Base-by-base conservation (phyloP, 2,329 filamentous ascomycete genomes). In the Ophiostoma populinum region DNA sequence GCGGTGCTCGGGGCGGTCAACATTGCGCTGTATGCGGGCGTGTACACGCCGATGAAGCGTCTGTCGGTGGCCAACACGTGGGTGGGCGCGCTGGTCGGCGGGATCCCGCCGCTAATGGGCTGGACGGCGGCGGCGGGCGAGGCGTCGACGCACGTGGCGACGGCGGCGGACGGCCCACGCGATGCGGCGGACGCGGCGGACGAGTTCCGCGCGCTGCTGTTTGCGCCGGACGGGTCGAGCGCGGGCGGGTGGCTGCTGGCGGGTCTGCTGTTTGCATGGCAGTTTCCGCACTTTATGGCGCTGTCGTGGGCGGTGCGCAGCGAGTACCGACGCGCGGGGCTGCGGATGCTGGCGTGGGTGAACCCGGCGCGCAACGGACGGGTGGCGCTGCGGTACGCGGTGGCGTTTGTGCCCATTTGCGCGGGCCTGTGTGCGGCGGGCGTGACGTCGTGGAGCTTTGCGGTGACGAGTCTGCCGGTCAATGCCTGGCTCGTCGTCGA, bases 231-330 rank as follows among this genome's bases (percentile, higher is more conserved):
- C 45, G 80, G 48, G 51, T 75, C 52, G 49, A 72, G 53, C 18
- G 58, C 74, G 9, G 90, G 90, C 5, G 90, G 87, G 4, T 98
- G 90, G 90, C 59, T 95, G 1, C 62, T 94, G 11, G 87, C 82
- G 1, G 73, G 67, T 0, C 59, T 95, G 6, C 62, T 98, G 5
- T 92, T 93, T 45, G 79, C 85, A 10, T 98, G 90, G 90, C 87
- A 98, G 52, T 95, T 98, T 51, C 85, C 90, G 3, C 90, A 98
- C 57, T 98, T 98, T 61, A 95, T 94, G 67, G 79, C 86, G 1
- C 65, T 98, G 16, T 86, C 80, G 31, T 92, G 87, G 70, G 65
- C 71, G 4, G 92, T 95, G 41, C 68, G 83, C 15, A 76, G 92
- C 7, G 90, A 98, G 53, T 98, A 98, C 62, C 77, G 75, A 44